A percentile compares a stretch with the other conserved stretches of the same genome.
Conservation (phyloP, 2,329 filamentous ascomycete species). For the Ceratocystis harringtonii region DNA sequence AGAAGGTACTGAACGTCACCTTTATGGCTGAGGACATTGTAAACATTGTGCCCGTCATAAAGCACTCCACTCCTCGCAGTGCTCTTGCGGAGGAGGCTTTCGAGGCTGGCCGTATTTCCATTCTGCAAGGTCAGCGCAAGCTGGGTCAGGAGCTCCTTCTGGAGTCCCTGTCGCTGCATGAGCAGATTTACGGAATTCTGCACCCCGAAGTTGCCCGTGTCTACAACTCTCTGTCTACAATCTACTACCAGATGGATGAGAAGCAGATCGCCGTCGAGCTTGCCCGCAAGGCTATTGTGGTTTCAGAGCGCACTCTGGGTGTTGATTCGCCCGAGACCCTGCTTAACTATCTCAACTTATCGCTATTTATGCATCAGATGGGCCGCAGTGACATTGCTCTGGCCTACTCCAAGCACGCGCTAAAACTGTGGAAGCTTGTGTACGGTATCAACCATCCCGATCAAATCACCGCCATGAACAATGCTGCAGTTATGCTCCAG, state of each 20-base stretch:
- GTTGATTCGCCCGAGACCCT: conserved; percentile 89
- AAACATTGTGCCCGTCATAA: conserved; percentile 86
- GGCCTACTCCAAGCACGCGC: conserved; percentile 76
- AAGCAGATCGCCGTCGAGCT: conserved; percentile 92
- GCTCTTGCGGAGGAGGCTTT: conserved; percentile 86
- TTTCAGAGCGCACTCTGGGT: conserved; percentile 85
- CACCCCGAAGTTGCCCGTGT: conserved; percentile 92
- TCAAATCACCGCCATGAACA: conserved; percentile 97
- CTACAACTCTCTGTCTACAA: conserved; percentile 87
- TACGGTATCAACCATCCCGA: conserved; percentile 90
- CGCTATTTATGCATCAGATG: conserved; percentile 80
- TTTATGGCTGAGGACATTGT: conserved; percentile 77
- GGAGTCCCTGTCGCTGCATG: conserved; percentile 90
- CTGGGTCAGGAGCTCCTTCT: conserved; percentile 87
- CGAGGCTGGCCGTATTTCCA: conserved; percentile 90
- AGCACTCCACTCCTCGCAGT: conserved; percentile 85
- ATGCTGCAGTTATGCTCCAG: conserved; percentile 96
- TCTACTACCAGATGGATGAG: conserved; percentile 96
- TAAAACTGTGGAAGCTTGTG: conserved; percentile 93
- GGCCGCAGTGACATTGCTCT: conserved; percentile 84
- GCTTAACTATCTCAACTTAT: conserved; percentile 89
- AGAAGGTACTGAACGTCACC: conserved; percentile 34
- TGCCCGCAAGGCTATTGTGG: conserved; percentile 89
- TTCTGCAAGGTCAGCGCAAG: conserved; percentile 88
- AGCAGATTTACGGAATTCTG: conserved; percentile 96